phyloP scores from a whole-genome alignment of 345 rosid species.

The Fremontodendron californicum region DNA sequence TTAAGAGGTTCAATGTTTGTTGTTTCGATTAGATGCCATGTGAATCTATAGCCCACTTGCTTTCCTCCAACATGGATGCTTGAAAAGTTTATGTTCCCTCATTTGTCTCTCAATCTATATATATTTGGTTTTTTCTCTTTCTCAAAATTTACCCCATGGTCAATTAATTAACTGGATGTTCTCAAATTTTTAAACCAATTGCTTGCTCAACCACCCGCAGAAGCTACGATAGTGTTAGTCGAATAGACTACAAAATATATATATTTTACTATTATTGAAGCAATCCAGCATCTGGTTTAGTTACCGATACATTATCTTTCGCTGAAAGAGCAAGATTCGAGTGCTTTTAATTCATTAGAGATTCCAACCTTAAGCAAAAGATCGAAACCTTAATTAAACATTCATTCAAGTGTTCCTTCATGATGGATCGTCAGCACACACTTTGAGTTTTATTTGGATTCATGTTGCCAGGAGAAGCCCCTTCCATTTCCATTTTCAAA shows the following conservation, averaged over 20 bases:
- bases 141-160: background rate
- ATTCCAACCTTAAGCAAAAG: no score
- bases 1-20: background rate
- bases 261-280: no score
- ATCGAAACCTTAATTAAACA: no score
- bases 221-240: no score
- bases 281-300: no score
- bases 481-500: background rate
- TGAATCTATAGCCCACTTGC: constrained; percentile 1
- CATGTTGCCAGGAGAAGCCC: constrained; percentile 11
- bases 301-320: no score
- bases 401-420: no score
- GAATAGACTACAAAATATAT: no score
- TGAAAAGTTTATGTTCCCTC: background rate
- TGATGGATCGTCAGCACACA: background rate
- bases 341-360: no score
- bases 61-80: background rate
- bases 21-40: constrained; percentile 20
- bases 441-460: background rate
- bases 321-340: no score
- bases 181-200: background rate
- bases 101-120: background rate
- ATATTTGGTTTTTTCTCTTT: background rate
- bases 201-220: no score
- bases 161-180: background rate